Evolutionary conservation across 306 rosid genomes (phyloP), one percentile per base, ranked within the genome.

Genomic region (Cicer chorassanicum): DNA sequence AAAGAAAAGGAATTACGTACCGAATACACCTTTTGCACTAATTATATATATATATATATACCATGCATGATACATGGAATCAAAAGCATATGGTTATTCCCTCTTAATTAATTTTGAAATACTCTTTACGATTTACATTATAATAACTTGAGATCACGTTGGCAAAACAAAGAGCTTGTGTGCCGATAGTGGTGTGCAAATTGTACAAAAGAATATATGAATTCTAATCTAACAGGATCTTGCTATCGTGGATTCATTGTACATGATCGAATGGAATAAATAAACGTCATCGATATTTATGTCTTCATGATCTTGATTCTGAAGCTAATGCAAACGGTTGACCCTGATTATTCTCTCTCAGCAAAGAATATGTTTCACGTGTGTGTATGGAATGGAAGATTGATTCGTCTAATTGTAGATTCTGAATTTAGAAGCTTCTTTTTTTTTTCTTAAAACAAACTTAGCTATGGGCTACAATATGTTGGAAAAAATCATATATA

Each of bases 141-240:
- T 13, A 14, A 6, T 44, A 24, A 24, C 29, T 13, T 38, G 45
- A 9, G 65, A 62, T 24, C 13, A 45, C 46, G n/a, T 39, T 39
- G 29, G 44, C 38, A 40, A 62, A 62, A 46, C 39, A 53, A 50
- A 64, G 68, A 68, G 18, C 18, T 65, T 49, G 56, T 78, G 82
- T 60, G 56, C 77, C 86, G 63, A 46, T 14, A 73, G 38, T 73
- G 82, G 77, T 70, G n/a, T 64, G 77, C 77, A 78, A 74, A 78
- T 46, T 74, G 71, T 55, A 56, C 19, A 13, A 71, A 74, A 56
- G 55, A 59, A 75, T 75, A 24, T 51, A 46, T 38, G 53, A 13
- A 64, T 64, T 72, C 54, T 45, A 53, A 51, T 65, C 19, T 46
- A 48, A 72, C 21, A 29, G 41, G 15, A 71, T 76, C 40, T 3